Evolutionary conservation across 1,284 basidiomycete species (phyloP).

Genomic region (Trichosporon sp.): DNA sequence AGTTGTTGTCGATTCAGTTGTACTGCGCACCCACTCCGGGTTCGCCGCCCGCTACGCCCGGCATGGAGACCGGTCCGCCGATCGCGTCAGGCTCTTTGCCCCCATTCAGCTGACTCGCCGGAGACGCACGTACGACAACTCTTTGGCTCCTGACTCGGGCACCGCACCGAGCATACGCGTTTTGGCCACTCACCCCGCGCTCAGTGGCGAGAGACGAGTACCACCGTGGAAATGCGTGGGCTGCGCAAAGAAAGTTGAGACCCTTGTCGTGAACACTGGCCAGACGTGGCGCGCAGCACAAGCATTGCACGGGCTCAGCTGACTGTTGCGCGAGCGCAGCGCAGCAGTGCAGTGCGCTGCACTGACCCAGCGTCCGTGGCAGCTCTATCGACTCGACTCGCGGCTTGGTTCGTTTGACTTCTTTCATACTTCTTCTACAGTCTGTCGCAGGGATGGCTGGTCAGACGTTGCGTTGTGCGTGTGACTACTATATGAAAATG

Average conservation of each 20-base stretch:
- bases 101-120: background rate
- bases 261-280: background rate
- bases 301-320: background rate
- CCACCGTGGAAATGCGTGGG: background rate
- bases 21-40: background rate
- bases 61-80: no score
- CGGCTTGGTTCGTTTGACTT: constrained; percentile 6
- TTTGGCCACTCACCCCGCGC: background rate
- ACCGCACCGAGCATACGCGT: background rate
- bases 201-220: background rate
- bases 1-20: no score
- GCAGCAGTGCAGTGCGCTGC: no score
- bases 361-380: constrained; percentile 1
- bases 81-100: background rate
- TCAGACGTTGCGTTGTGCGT: background rate
- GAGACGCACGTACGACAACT: background rate
- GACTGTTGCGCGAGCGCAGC: background rate
- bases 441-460: background rate
- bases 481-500: constrained; percentile 3
- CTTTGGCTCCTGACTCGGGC: background rate
- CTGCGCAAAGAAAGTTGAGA: background rate
- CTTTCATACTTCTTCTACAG: constrained; percentile 17
- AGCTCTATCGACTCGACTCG: background rate
- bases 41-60: background rate
- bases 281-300: background rate